Percentiles rank a stretch among this genome's conserved stretches.
These are phyloP conservation scores for Populus hybrid DNA, from an alignment of 441 rosid species.

Conservation along the genomic window DNA sequence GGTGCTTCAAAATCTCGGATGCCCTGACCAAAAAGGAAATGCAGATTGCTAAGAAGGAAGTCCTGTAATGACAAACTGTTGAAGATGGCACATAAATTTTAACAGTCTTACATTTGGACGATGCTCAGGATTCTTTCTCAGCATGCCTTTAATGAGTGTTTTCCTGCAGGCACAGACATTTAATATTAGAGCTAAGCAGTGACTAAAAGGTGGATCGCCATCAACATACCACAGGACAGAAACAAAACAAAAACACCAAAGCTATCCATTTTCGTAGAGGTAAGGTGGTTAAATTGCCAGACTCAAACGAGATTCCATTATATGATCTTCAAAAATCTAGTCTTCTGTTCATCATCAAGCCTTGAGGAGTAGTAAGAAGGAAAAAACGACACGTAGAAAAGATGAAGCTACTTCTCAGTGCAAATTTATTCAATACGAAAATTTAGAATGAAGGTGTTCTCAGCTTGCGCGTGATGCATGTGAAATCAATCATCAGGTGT, in stretches of 20 bases:
- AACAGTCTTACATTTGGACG: slow-evolving; percentile 69
- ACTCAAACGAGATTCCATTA: neutral
- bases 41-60: too few species aligned
- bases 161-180: slow-evolving; percentile 49
- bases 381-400: neutral
- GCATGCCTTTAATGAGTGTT: slow-evolving; percentile 81
- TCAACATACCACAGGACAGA: neutral
- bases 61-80: slow-evolving; percentile 17
- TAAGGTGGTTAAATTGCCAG: neutral
- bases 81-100: slow-evolving; percentile 15
- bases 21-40: too few species aligned
- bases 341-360: too few species aligned
- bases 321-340: neutral
- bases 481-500: neutral
- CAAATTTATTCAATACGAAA: neutral
- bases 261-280: slow-evolving; percentile 4
- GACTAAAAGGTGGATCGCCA: neutral
- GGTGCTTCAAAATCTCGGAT: too few species aligned
- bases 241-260: neutral
- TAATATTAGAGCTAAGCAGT: slow-evolving; percentile 7
- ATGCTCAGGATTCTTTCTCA: slow-evolving; percentile 91
- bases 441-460: neutral
- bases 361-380: too few species aligned
- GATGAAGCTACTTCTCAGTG: neutral
- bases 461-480: neutral